phyloP scores from a whole-genome alignment of 225 moss, liverwort and hornwort genomes.

The Rhytidiadelphus loreus region DNA sequence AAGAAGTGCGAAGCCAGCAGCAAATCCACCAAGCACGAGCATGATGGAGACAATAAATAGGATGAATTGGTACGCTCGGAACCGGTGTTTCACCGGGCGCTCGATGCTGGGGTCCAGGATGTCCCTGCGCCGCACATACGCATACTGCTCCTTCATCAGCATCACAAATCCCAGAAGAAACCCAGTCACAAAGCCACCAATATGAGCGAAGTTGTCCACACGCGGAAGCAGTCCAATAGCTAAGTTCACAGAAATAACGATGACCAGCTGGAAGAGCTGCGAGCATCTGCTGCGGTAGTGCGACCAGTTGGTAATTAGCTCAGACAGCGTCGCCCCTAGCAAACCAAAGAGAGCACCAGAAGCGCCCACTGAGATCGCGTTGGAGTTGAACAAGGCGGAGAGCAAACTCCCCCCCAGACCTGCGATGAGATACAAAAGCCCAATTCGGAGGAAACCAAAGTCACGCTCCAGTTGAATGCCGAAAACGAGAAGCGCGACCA shows the following conservation, averaged over 20 bases:
- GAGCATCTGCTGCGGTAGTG: conserved; percentile 32
- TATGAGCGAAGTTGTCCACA: conserved; percentile 85
- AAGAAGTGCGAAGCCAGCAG: conserved; percentile 37
- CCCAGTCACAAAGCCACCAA: conserved; percentile 65
- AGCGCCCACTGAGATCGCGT: conserved; percentile 70
- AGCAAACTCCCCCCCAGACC: conserved; percentile 79
- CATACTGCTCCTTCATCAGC: conserved; percentile 53
- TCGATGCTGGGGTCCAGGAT: conserved; percentile 35
- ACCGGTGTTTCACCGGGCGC: conserved; percentile 41
- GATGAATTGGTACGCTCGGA: conserved; percentile 36
- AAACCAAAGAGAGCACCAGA: conserved; percentile 85
- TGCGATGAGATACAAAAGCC: conserved; percentile 41
- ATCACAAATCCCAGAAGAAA: conserved; percentile 64
- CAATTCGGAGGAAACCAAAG: conserved; percentile 62
- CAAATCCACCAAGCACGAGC: conserved; percentile 32
- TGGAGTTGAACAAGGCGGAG: conserved; percentile 48
- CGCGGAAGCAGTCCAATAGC: conserved; percentile 76
- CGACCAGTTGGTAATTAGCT: conserved; percentile 79
- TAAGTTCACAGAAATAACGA: conserved; percentile 50
- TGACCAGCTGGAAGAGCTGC: conserved; percentile 41
- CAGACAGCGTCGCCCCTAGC: conserved; percentile 62
- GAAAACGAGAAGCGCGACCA: conserved; percentile 69
- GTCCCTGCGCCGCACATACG: conserved; percentile 46
- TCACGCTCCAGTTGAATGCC: conserved; percentile 70
- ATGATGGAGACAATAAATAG: conserved; percentile 39